Evolutionary conservation across 2,329 filamentous ascomycete species (phyloP).

Genomic region (Colletotrichum musae): DNA sequence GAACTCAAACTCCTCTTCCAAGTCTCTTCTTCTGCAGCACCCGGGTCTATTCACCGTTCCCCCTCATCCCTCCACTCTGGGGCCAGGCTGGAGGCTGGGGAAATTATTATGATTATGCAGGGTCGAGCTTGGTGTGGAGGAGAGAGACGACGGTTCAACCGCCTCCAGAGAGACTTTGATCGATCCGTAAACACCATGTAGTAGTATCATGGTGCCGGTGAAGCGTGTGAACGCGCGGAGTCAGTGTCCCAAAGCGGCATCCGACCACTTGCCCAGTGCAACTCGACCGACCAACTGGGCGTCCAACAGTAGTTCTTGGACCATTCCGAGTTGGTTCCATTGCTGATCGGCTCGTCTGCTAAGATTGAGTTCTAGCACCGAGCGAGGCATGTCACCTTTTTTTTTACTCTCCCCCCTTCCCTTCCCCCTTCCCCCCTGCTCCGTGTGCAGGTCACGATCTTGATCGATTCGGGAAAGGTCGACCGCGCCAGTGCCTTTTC

Average conservation of each 20-base stretch:
- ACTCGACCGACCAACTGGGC: conserved; percentile 33
- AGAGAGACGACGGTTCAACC: not conserved
- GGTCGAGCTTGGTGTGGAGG: too few species aligned
- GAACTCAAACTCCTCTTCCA: not conserved
- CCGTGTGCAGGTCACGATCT: conserved; percentile 26
- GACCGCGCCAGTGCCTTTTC: not conserved
- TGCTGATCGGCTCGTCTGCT: conserved; percentile 23
- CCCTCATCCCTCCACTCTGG: not conserved
- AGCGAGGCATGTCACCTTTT: conserved; percentile 21
- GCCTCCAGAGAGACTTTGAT: not conserved
- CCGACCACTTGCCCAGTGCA: conserved; percentile 33
- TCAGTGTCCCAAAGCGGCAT: conserved; percentile 36
- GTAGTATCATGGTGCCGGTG: conserved; percentile 9
- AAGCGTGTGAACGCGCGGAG: conserved; percentile 19
- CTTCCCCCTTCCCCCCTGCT: not conserved
- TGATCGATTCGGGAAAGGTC: conserved; percentile 33
- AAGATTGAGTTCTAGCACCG: conserved; percentile 7
- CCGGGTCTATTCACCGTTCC: not conserved
- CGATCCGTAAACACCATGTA: not conserved
- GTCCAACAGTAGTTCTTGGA: conserved; percentile 13
- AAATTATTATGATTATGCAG: too few species aligned
- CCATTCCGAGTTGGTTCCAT: conserved; percentile 22
- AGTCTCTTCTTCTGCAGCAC: not conserved
- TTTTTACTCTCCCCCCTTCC: not conserved
- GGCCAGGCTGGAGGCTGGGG: not conserved